Evolutionary conservation across 805 yeast species (phyloP).

Genomic region (Saccharomycopsis sp.): DNA sequence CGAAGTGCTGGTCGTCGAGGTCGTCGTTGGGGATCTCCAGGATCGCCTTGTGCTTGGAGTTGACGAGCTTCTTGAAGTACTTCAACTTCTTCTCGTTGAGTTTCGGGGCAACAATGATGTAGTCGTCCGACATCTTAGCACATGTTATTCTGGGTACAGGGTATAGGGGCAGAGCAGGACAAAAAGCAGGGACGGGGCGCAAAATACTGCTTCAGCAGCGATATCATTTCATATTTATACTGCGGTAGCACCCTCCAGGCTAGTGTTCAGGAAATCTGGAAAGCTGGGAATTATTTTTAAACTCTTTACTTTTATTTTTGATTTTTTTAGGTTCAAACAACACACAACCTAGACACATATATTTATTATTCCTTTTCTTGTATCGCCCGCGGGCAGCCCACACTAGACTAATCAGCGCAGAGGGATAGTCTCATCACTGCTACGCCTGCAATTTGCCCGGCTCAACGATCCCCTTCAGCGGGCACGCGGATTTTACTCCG

Average conservation of each 20-base stretch:
- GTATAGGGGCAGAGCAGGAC: too few species aligned
- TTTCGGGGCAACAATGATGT: slow-evolving; percentile 16
- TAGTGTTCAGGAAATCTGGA: not conserved
- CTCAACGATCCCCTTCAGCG: not conserved
- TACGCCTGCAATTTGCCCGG: not conserved
- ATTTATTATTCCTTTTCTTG: not conserved
- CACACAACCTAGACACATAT: not conserved
- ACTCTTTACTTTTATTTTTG: not conserved
- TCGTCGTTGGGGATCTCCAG: slow-evolving; percentile 9
- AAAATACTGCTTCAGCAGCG: not conserved
- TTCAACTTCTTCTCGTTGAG: slow-evolving; percentile 17
- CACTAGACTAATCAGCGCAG: not conserved
- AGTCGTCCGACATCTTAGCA: slow-evolving; percentile 1
- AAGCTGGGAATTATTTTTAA: not conserved
- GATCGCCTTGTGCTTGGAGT: not conserved
- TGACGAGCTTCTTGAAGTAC: slow-evolving; percentile 7
- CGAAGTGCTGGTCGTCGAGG: slow-evolving; percentile 13
- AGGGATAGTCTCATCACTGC: not conserved
- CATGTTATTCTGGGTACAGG: not conserved
- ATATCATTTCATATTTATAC: not conserved
- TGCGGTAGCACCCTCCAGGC: not conserved
- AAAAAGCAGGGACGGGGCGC: not conserved
- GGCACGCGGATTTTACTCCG: not conserved
- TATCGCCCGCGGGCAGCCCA: not conserved
- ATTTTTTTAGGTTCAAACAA: not conserved